Evolutionary conservation across 129 eudicot genomes (phyloP), one percentile per base, ranked within the genome.

Genomic region (Flaveria trinervia): DNA sequence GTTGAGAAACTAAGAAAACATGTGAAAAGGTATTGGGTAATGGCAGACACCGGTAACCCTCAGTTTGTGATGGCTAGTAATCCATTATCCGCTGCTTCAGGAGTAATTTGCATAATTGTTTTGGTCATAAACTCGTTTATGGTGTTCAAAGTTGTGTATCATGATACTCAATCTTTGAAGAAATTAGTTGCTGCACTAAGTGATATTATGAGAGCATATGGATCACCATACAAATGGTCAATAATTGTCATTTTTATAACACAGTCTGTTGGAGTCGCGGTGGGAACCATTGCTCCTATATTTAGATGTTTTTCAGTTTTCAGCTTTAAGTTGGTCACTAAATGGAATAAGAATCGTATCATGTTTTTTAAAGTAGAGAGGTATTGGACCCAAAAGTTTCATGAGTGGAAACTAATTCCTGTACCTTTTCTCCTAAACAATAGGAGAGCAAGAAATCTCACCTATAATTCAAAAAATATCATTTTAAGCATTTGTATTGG

Each of bases 381-480:
- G 1, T 82, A 71, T 28, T 82, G 85, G 82, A 82, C 60, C 13
- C 72, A 77, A 66, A 77, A 7, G 56, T 41, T 81, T 18, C 36
- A 17, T 13, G 77, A 39, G 26, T 70, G 81, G 84, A 81, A 69
- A 75, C 16, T 39, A 16, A 71, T 5, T 18, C 61, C 18, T 41
- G 1, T 75, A 20, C 20, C 73, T 2, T 70, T 41, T 60, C 61
- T 16, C 23, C 16, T 45, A 23, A 33, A 22, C 5, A 26, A 43
- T 18, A 74, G 10, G 1, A 70, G 60, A 61, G 62, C 73, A 45
- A 51, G n/a, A 49, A 54, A 9, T 25, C 3, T 49, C 0, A 1
- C 70, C 33, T 33, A n/a, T 4, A 39, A 8, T 15, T 49, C 9
- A 4, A 70, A 76, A 43, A 43, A 70, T 25, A 1, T 16, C 1